Conservation (phyloP, 495 filamentous ascomycete genomes). For the Lindgomyces ingoldianus region DNA sequence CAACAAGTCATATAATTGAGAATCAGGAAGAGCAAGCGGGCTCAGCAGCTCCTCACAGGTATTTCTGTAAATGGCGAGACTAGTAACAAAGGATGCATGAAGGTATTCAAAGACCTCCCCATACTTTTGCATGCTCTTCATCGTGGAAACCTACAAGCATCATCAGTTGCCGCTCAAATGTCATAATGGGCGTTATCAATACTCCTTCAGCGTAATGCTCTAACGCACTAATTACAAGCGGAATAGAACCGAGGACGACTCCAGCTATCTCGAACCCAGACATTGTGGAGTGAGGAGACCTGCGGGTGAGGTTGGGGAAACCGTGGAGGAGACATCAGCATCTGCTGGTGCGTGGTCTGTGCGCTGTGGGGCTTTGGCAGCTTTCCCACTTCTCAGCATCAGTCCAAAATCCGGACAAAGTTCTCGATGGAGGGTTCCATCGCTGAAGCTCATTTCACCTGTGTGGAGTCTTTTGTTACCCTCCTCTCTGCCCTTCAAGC, state of each 20-base stretch:
- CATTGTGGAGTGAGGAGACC: slow-evolving; percentile 1
- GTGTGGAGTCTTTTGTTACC: neutral
- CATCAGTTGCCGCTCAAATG: neutral
- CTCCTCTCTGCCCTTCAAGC: neutral
- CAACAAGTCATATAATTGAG: slow-evolving; percentile 31
- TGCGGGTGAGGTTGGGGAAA: neutral
- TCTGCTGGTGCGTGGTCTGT: too few species aligned
- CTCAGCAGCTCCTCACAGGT: slow-evolving; percentile 37
- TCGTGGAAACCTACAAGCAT: slow-evolving; percentile 8
- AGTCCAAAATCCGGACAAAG: too few species aligned
- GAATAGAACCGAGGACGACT: slow-evolving; percentile 10
- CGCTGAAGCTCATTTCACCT: neutral
- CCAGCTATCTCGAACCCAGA: slow-evolving; percentile 15
- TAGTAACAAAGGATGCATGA: slow-evolving; percentile 12
- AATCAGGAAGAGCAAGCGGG: slow-evolving; percentile 22
- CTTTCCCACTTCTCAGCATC: neutral
- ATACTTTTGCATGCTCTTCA: slow-evolving; percentile 18
- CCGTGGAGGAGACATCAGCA: too few species aligned
- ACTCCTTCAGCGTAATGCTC: slow-evolving; percentile 19
- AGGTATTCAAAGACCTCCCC: slow-evolving; percentile 15
- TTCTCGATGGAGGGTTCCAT: neutral
- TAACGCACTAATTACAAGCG: slow-evolving; percentile 16
- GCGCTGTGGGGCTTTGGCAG: too few species aligned
- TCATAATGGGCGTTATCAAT: neutral
- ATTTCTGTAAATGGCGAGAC: slow-evolving; percentile 13